phyloP scores from a whole-genome alignment of 202 grass and related monocot species.

The Brachypodium distachyon region DNA sequence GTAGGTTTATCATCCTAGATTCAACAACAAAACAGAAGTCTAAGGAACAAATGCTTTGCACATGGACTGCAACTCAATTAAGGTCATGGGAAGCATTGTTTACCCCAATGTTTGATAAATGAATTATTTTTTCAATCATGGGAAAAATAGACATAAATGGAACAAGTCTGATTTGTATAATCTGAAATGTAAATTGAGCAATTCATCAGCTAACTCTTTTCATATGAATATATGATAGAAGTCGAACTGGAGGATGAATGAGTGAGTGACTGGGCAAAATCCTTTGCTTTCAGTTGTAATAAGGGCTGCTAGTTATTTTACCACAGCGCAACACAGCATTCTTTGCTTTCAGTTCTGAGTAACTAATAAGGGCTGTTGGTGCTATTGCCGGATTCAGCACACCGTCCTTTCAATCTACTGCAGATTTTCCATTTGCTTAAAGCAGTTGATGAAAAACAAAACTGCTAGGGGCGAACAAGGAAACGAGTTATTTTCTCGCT shows the following conservation, averaged over 20 bases:
- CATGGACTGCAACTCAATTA: background rate
- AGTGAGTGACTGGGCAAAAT: background rate
- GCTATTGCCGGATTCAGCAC: background rate
- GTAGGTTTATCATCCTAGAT: background rate
- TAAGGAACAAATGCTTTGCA: background rate
- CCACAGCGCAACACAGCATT: no score
- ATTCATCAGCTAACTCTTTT: conserved; percentile 3
- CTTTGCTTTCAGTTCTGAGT: no score
- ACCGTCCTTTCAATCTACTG: no score
- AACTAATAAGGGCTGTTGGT: no score
- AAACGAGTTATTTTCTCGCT: conserved; percentile 47
- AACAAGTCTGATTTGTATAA: background rate
- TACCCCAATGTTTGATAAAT: background rate
- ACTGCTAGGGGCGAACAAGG: background rate
- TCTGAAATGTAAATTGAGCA: background rate
- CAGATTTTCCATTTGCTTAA: background rate
- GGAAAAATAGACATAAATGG: no score
- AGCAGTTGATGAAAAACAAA: background rate
- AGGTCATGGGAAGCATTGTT: background rate
- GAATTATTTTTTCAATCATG: background rate
- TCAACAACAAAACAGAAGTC: background rate
- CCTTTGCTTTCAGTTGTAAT: background rate
- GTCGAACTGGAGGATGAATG: background rate
- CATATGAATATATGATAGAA: background rate
- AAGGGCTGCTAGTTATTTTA: no score